These are phyloP conservation scores for Lipomyces orientalis DNA, from an alignment of 805 yeast genomes.

Conservation along the genomic window DNA sequence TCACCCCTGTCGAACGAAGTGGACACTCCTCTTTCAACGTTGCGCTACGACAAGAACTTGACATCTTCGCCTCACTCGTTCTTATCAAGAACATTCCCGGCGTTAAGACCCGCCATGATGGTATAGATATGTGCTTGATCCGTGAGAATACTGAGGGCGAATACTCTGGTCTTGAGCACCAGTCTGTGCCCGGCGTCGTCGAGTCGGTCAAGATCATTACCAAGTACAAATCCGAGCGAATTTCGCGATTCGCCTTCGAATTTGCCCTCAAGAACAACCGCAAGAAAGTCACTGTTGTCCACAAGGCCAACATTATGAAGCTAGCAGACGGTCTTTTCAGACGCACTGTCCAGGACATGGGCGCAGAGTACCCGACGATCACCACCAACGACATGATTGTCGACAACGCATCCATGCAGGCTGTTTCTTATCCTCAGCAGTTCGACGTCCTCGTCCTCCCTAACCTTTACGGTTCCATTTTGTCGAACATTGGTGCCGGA, in stretches of 20 bases:
- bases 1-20: conserved; percentile 83
- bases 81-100: conserved; percentile 93
- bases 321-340: conserved; percentile 98
- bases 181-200: conserved; percentile 96
- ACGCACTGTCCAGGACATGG: conserved; percentile 86
- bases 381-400: conserved; percentile 91
- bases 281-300: conserved; percentile 92
- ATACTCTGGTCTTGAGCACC: conserved; percentile 98
- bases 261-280: conserved; percentile 92
- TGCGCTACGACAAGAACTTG: conserved; percentile 93
- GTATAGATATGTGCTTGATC: conserved; percentile 89
- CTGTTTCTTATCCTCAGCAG: conserved; percentile 97
- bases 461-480: conserved; percentile 95
- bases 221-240: conserved; percentile 92
- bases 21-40: conserved; percentile 88
- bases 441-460: conserved; percentile 98
- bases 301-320: conserved; percentile 99
- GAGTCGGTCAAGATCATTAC: conserved; percentile 93
- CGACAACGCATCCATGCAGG: conserved; percentile 99
- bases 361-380: conserved; percentile 81
- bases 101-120: conserved; percentile 84
- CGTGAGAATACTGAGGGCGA: conserved; percentile 99
- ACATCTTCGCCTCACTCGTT: conserved; percentile 94
- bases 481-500: conserved; percentile 98
- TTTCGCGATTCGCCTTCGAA: conserved; percentile 96